Evolutionary conservation across 2,329 filamentous ascomycete genomes (phyloP).

Genomic region (Amesomyces nigricolor): DNA sequence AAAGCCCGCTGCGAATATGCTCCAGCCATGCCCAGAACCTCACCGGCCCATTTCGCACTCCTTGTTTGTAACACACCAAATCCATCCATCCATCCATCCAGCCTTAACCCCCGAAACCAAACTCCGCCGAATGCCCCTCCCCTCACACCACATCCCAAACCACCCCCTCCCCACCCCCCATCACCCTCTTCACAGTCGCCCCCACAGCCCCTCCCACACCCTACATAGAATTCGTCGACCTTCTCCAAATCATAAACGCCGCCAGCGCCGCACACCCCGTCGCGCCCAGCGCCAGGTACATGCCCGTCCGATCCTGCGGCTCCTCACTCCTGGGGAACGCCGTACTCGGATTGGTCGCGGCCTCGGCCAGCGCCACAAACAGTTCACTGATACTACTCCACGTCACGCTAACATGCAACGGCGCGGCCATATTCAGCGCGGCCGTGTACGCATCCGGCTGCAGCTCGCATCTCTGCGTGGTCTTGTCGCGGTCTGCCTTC

Average conservation of each 20-base stretch:
- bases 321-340: conserved; percentile 89
- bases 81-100: neutral
- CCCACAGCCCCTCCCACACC: neutral
- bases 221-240: conserved; percentile 38
- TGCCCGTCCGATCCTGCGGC: conserved; percentile 74
- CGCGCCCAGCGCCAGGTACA: conserved; percentile 81
- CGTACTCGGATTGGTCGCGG: conserved; percentile 80
- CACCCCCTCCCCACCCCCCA: neutral
- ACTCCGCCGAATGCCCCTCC: conserved; percentile 12
- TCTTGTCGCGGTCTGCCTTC: conserved; percentile 94
- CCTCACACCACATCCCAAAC: neutral
- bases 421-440: conserved; percentile 78
- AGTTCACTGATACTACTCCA: conserved; percentile 93
- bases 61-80: neutral
- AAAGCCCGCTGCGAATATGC: too few relatives aligned
- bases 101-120: neutral
- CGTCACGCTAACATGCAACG: conserved; percentile 88
- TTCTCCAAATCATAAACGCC: conserved; percentile 60
- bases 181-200: neutral
- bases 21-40: too few relatives aligned
- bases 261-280: conserved; percentile 58
- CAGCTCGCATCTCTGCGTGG: conserved; percentile 84
- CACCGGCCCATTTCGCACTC: too few relatives aligned
- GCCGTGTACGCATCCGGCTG: conserved; percentile 92
- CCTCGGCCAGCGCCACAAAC: conserved; percentile 86